These are phyloP conservation scores for Mycoemilia scoparia DNA, from an alignment of 192 early-diverging fungal genomes.

Conservation along the genomic window DNA sequence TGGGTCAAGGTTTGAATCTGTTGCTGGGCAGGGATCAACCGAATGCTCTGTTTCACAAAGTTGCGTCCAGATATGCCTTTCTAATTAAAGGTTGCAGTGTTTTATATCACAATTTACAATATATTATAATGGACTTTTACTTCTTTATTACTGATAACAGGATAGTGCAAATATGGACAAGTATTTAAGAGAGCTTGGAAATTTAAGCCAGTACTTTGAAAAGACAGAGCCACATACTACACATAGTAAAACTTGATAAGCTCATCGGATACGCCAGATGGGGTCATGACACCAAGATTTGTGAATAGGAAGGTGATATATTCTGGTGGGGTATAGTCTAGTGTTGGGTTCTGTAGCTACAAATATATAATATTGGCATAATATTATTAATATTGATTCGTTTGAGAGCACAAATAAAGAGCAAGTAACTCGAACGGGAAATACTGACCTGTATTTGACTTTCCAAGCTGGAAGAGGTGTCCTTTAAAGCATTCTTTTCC, in stretches of 20 bases:
- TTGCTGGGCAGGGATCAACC: conserved; percentile 8
- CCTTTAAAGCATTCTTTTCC: too few species aligned
- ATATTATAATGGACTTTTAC: not conserved
- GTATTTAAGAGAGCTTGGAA: not conserved
- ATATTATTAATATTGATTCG: too few species aligned
- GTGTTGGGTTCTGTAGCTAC: conserved; percentile 41
- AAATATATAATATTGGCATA: conserved; percentile 5
- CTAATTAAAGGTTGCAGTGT: not conserved
- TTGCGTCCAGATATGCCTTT: not conserved
- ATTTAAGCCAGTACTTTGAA: not conserved
- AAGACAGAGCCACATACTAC: conserved; percentile 4
- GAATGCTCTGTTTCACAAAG: conserved; percentile 22
- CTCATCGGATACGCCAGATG: conserved; percentile 71
- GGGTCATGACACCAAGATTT: conserved; percentile 80
- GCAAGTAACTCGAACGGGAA: conserved; percentile 1
- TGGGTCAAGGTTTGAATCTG: conserved; percentile 5
- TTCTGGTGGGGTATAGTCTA: conserved; percentile 88
- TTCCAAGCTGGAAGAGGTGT: too few species aligned
- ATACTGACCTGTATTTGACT: conserved; percentile 2
- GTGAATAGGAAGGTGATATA: conserved; percentile 81
- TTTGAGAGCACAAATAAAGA: too few species aligned
- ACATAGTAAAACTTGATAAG: conserved; percentile 67
- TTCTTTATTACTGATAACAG: too few species aligned
- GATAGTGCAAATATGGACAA: not conserved
- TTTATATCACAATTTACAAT: not conserved